Base-by-base conservation (phyloP, 371 early-diverging fungal genomes). In the Mucor irregularis region DNA sequence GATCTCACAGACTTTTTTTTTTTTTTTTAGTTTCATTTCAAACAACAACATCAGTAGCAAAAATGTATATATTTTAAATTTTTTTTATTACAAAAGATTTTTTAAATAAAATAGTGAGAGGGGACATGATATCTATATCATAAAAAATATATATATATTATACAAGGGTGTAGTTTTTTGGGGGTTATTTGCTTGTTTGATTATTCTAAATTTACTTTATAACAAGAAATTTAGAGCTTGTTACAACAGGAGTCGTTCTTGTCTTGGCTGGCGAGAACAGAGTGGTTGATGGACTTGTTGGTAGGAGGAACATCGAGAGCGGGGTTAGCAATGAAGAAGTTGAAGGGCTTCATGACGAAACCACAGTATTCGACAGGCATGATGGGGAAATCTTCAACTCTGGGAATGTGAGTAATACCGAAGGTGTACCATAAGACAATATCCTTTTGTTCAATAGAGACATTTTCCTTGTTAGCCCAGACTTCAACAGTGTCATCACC, bases 391-490 rank as follows among this genome's bases (percentile, higher is more conserved):
- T 81, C 81, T 59, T 81, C 81, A 8, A 69, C 79, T 39, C 81
- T 71, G 29, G 77, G 77, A 46, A 78, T 54, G 45, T 81, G 81
- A 16, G 78, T 78, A 29, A 81, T 58, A 49, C 77, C 81, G 62
- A 81, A 81, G 8, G 79, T 76, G 31, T 71, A 66, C 81, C 81
- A 81, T n/a, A 78, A 33, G 9, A 78, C 77, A 39, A 81, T 69
- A 56, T 81, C 81, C 2, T 45, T 59, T 46, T 81, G 64, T 22
- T 58, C 60, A 31, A 81, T 63, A 42, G 46, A 62, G n/a, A n/a
- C n/a, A 39, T 39, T 21, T 35, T 61, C 43, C 1, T 49, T 56
- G 10, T 59, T 63, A 4, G 65, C 65, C 78, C 76, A 81, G 1
- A 40, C 17, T 19, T 67, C 69, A 8, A 76, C 54, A 24, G 54